These are phyloP conservation scores for Teunomyces barrocoloradensis DNA, from an alignment of 805 yeast genomes.

Conservation along the genomic window DNA sequence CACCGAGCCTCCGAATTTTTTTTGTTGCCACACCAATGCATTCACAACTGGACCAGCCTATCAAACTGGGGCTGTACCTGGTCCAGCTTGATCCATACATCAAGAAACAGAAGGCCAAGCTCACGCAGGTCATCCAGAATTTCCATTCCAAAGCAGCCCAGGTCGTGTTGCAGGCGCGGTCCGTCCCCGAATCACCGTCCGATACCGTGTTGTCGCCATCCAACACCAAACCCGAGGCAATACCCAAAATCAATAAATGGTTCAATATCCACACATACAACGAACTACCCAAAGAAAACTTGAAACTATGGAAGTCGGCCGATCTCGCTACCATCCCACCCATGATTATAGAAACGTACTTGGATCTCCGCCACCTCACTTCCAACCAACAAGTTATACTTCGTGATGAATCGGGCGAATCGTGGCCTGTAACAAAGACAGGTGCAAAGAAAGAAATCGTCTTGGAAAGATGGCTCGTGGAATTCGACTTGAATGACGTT, in stretches of 20 bases:
- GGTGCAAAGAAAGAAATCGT: slow-evolving; percentile 82
- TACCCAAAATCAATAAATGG: slow-evolving; percentile 54
- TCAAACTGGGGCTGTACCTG: neutral
- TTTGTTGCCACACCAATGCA: neutral
- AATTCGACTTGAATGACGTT: slow-evolving; percentile 56
- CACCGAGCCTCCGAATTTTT: neutral
- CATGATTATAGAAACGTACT: slow-evolving; percentile 77
- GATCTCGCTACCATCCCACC: slow-evolving; percentile 63
- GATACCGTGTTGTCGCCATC: slow-evolving; percentile 6
- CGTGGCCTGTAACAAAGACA: slow-evolving; percentile 55
- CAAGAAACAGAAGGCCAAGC: slow-evolving; percentile 29
- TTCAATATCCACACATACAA: slow-evolving; percentile 50
- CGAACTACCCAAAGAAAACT: slow-evolving; percentile 49
- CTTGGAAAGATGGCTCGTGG: slow-evolving; percentile 89
- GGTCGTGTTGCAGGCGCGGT: slow-evolving; percentile 50
- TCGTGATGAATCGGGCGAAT: slow-evolving; percentile 50
- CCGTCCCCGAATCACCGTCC: slow-evolving; percentile 20
- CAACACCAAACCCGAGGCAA: slow-evolving; percentile 12
- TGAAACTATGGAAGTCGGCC: slow-evolving; percentile 57
- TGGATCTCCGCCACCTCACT: slow-evolving; percentile 60
- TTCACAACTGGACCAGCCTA: slow-evolving; percentile 1
- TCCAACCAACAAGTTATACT: slow-evolving; percentile 59
- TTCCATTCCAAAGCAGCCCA: slow-evolving; percentile 65
- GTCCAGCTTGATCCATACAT: slow-evolving; percentile 10
- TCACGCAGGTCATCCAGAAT: slow-evolving; percentile 50